phyloP scores from a whole-genome alignment of 139 green algal species.

The Marvania coccoides region DNA sequence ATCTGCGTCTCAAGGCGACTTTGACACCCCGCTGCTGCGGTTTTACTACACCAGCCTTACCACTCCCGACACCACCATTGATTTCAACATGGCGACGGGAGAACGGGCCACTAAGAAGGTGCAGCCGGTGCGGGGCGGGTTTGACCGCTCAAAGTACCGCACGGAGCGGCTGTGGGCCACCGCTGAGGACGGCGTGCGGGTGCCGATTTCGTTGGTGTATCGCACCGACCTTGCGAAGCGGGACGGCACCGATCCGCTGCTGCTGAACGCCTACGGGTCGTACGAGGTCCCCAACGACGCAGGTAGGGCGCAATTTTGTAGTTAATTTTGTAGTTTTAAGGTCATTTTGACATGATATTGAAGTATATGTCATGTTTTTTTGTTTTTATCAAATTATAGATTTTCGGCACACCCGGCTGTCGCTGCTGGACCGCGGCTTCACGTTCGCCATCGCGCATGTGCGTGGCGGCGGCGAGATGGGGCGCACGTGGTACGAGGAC shows the following conservation, averaged over 20 bases:
- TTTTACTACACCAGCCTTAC: constrained; percentile 71
- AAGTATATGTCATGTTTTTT: too few species aligned
- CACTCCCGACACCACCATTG: constrained; percentile 66
- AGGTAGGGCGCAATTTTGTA: too few species aligned
- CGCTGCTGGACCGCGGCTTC: constrained; percentile 72
- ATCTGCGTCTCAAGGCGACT: constrained; percentile 53
- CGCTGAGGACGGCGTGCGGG: constrained; percentile 46
- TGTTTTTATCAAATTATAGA: too few species aligned
- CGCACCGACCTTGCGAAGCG: constrained; percentile 49
- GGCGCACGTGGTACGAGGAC: constrained; percentile 66
- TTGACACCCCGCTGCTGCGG: constrained; percentile 62
- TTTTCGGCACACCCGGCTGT: constrained; percentile 30
- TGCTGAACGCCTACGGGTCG: constrained; percentile 48
- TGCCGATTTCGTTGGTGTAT: constrained; percentile 69
- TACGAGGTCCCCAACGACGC: constrained; percentile 60
- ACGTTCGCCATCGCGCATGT: constrained; percentile 75
- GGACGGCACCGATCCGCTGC: constrained; percentile 58
- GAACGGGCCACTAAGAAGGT: constrained; percentile 60
- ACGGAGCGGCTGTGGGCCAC: constrained; percentile 72
- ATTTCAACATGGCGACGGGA: constrained; percentile 67
- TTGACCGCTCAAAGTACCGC: constrained; percentile 59
- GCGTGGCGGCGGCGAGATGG: constrained; percentile 73
- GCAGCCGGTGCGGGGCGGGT: constrained; percentile 72
- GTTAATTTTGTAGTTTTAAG: too few species aligned
- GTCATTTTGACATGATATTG: too few species aligned